phyloP scores from a whole-genome alignment of 2,329 filamentous ascomycete species.

The Coccinonectria pachysandricola region DNA sequence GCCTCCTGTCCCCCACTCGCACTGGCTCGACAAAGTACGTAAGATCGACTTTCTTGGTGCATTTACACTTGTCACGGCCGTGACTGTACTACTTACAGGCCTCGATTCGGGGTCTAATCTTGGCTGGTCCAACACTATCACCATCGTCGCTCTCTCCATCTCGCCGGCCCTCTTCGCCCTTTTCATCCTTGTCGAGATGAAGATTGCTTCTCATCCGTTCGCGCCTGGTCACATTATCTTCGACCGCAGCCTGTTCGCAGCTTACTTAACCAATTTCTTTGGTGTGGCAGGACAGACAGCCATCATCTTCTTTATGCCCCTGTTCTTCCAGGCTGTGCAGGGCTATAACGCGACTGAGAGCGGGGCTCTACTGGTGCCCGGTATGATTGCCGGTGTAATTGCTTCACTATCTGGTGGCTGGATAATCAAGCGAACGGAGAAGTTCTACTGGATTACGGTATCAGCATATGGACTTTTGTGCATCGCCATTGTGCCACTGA shows the following conservation, averaged over 20 bases:
- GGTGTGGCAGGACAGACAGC: slow-evolving; percentile 47
- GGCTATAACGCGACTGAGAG: slow-evolving; percentile 52
- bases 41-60: slow-evolving; percentile 68
- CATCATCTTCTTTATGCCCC: slow-evolving; percentile 60
- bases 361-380: slow-evolving; percentile 56
- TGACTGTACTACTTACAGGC: slow-evolving; percentile 56
- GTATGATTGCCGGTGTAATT: slow-evolving; percentile 48
- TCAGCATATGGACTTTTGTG: slow-evolving; percentile 42
- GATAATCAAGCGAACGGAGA: slow-evolving; percentile 59
- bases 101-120: slow-evolving; percentile 65
- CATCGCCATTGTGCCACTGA: slow-evolving; percentile 43
- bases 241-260: slow-evolving; percentile 53
- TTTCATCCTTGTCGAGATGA: slow-evolving; percentile 61
- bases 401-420: slow-evolving; percentile 57
- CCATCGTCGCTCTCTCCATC: slow-evolving; percentile 45
- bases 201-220: slow-evolving; percentile 60
- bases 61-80: slow-evolving; percentile 51
- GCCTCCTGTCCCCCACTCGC: slow-evolving; percentile 47
- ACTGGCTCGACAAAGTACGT: slow-evolving; percentile 56
- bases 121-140: slow-evolving; percentile 51
- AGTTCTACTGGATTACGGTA: slow-evolving; percentile 60
- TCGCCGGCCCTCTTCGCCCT: slow-evolving; percentile 49
- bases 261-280: slow-evolving; percentile 65
- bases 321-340: slow-evolving; percentile 67
- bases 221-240: slow-evolving; percentile 67